Evolutionary conservation across 441 rosid species (phyloP).

Genomic region (Viola pubescens): DNA sequence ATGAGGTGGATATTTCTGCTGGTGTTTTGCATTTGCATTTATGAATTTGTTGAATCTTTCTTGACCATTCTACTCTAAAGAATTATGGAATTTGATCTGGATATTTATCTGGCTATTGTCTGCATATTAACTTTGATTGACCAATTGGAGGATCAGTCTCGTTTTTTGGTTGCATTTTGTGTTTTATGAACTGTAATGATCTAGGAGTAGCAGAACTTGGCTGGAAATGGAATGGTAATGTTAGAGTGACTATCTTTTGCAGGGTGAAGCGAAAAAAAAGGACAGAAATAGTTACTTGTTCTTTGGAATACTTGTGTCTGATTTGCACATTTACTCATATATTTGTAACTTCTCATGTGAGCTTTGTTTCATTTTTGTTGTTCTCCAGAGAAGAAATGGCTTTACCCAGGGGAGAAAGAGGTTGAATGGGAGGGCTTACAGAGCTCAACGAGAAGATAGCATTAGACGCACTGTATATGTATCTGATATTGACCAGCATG

Average conservation of each 20-base stretch:
- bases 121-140: too few relatives aligned
- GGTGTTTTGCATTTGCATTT: not conserved
- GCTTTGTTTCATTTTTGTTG: conserved; percentile 14
- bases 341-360: too few relatives aligned
- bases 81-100: not conserved
- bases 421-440: conserved; percentile 58
- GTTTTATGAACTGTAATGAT: too few relatives aligned
- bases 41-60: not conserved
- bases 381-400: conserved; percentile 49
- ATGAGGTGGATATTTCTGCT: not conserved
- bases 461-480: conserved; percentile 89
- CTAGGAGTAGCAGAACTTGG: too few relatives aligned
- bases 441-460: conserved; percentile 78
- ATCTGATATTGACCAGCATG: conserved; percentile 93
- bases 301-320: too few relatives aligned
- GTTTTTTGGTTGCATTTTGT: too few relatives aligned
- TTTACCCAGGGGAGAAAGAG: conserved; percentile 60
- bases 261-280: too few relatives aligned
- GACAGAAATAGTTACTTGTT: too few relatives aligned
- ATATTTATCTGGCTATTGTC: not conserved
- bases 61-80: not conserved
- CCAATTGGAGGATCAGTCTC: too few relatives aligned
- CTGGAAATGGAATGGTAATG: too few relatives aligned
- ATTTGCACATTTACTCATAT: too few relatives aligned
- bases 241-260: too few relatives aligned